These are phyloP conservation scores for Sporobolomyces roseus DNA, from an alignment of 768 basidiomycete genomes.

Conservation along the genomic window DNA sequence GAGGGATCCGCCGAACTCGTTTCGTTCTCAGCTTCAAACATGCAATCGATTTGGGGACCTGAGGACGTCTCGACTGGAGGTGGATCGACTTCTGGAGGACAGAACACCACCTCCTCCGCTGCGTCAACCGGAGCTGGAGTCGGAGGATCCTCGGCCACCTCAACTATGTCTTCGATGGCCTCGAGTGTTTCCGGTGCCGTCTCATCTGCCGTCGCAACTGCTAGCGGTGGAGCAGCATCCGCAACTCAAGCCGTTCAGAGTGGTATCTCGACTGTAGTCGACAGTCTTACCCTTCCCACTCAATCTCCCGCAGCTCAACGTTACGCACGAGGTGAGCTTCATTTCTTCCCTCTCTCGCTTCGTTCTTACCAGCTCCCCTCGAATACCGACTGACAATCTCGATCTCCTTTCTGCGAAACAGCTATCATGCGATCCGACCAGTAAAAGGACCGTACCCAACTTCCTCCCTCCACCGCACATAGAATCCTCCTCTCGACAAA, in stretches of 20 bases:
- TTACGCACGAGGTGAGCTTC: slow-evolving; percentile 12
- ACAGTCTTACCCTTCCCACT: slow-evolving; percentile 6
- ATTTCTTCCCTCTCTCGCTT: background rate
- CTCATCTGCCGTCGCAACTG: background rate
- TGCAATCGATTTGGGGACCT: slow-evolving; percentile 18
- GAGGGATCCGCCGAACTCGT: slow-evolving; percentile 9
- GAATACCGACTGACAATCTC: background rate
- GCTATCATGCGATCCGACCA: background rate
- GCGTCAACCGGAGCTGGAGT: background rate
- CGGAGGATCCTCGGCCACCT: slow-evolving; percentile 3
- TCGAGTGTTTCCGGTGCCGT: background rate
- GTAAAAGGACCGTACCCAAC: too few relatives aligned
- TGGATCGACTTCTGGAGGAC: background rate
- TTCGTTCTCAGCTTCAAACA: background rate
- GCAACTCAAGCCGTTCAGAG: background rate
- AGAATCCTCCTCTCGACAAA: too few relatives aligned
- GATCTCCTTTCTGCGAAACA: background rate
- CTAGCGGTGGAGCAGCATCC: background rate
- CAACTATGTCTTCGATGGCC: slow-evolving; percentile 3
- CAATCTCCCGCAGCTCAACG: slow-evolving; percentile 20
- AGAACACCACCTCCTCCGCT: background rate
- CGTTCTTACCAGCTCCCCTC: too few relatives aligned
- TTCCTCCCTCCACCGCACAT: too few relatives aligned
- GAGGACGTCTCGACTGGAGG: background rate
- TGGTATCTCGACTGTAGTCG: background rate